phyloP scores from a whole-genome alignment of 257 asterid genomes.

The Ehretia macrophylla region DNA sequence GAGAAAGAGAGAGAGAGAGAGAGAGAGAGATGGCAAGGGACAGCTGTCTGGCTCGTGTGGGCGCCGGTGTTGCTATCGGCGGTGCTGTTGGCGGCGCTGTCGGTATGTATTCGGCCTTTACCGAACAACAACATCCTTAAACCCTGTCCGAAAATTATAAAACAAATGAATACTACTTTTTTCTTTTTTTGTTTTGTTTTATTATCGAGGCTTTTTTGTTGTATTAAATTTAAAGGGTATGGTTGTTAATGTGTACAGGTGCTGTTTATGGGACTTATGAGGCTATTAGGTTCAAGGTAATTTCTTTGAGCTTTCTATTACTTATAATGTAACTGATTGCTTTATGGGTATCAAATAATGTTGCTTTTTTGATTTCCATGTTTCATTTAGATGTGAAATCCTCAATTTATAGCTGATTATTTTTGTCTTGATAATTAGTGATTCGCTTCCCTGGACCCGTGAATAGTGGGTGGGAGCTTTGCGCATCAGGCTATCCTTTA shows the following conservation, averaged over 20 bases:
- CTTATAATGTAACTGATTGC: neutral
- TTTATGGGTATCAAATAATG: too few relatives aligned
- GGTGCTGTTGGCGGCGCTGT: slow-evolving; percentile 89
- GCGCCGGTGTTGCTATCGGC: slow-evolving; percentile 69
- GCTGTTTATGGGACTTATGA: slow-evolving; percentile 73
- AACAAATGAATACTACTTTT: neutral
- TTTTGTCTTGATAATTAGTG: too few relatives aligned
- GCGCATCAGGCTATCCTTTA: too few relatives aligned
- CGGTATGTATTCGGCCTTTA: slow-evolving; percentile 28
- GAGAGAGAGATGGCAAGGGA: slow-evolving; percentile 58
- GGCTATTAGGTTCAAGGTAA: slow-evolving; percentile 61
- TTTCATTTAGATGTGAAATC: neutral
- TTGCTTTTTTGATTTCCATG: neutral
- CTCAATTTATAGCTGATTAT: neutral
- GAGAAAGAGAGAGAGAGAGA: neutral
- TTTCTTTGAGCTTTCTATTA: neutral
- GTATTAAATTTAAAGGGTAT: neutral
- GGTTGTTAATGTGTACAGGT: slow-evolving; percentile 28
- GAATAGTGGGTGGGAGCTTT: too few relatives aligned
- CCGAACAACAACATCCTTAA: neutral
- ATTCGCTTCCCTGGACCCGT: too few relatives aligned
- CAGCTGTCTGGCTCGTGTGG: slow-evolving; percentile 61
- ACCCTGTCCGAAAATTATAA: neutral
- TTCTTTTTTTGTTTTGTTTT: neutral
- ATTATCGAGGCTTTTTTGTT: neutral